phyloP scores from a whole-genome alignment of 1,139 yeast species.

The Kluyveromyces marxianus region DNA sequence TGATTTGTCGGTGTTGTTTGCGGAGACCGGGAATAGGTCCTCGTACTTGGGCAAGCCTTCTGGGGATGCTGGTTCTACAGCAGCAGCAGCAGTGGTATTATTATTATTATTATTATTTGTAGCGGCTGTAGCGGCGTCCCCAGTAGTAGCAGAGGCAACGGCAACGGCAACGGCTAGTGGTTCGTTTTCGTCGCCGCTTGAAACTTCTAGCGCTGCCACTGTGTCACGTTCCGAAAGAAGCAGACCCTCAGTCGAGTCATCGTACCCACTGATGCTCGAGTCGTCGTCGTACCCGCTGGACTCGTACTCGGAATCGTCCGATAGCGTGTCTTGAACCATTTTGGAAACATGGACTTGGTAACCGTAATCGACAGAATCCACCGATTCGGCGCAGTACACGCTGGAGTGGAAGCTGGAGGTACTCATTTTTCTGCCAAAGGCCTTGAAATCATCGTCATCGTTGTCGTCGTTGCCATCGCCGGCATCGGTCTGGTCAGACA shows the following conservation, averaged over 20 bases:
- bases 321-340: constrained; percentile 19
- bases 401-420: constrained; percentile 49
- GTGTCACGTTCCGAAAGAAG: no score
- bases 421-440: constrained; percentile 17
- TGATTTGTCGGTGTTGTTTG: constrained; percentile 11
- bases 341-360: constrained; percentile 25
- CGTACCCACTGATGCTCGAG: constrained; percentile 24
- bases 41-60: constrained; percentile 69
- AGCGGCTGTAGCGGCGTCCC: no score
- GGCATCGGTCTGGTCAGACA: constrained; percentile 8
- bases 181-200: constrained; percentile 13
- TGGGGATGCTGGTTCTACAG: constrained; percentile 47
- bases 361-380: constrained; percentile 21
- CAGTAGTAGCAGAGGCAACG: not conserved
- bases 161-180: not conserved
- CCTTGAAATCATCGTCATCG: constrained; percentile 9
- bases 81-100: constrained; percentile 38
- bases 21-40: constrained; percentile 59
- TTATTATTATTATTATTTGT: constrained; percentile 24
- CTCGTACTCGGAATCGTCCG: constrained; percentile 24
- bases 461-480: constrained; percentile 2
- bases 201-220: no score
- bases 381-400: constrained; percentile 42
- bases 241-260: constrained; percentile 5
- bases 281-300: constrained; percentile 24